Conservation (phyloP, 495 filamentous ascomycete genomes). For the Talaromyces ruber region DNA sequence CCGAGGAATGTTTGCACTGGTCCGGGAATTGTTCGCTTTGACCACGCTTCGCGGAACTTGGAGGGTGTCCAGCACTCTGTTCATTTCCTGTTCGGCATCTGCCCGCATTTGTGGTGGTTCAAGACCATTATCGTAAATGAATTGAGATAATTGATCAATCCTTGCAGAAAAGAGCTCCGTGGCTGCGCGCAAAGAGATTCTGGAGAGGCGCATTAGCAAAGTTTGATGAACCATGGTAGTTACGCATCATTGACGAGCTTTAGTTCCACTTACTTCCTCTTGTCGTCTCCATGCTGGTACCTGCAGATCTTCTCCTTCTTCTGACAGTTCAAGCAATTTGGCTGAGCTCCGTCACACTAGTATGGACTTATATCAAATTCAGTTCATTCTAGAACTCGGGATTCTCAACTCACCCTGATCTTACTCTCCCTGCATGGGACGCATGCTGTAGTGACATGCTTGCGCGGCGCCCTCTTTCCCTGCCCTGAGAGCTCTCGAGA, state of each 20-base stretch:
- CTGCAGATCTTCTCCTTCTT: constrained; percentile 39
- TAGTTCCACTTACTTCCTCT: constrained; percentile 28
- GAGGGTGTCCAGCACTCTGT: constrained; percentile 34
- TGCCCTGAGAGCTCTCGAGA: constrained; percentile 14
- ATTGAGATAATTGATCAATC: constrained; percentile 38
- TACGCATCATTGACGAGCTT: background rate
- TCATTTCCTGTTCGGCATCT: constrained; percentile 38
- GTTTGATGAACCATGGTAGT: background rate
- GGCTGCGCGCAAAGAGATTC: constrained; percentile 39
- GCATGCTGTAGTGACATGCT: constrained; percentile 41
- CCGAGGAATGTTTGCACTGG: background rate
- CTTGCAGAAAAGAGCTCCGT: constrained; percentile 39
- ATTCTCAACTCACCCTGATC: constrained; percentile 27
- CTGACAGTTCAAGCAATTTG: constrained; percentile 38
- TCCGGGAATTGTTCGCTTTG: constrained; percentile 5
- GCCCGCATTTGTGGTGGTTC: constrained; percentile 32
- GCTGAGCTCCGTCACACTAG: constrained; percentile 38
- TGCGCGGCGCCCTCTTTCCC: constrained; percentile 29
- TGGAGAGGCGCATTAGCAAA: constrained; percentile 7
- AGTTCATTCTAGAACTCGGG: constrained; percentile 2
- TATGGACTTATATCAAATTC: background rate
- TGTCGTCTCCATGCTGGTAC: constrained; percentile 42
- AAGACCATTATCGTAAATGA: constrained; percentile 35
- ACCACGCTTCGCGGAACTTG: constrained; percentile 27
- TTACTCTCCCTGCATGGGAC: constrained; percentile 43